phyloP scores from a whole-genome alignment of 2,329 filamentous ascomycete genomes.

The Claviceps sp. region DNA sequence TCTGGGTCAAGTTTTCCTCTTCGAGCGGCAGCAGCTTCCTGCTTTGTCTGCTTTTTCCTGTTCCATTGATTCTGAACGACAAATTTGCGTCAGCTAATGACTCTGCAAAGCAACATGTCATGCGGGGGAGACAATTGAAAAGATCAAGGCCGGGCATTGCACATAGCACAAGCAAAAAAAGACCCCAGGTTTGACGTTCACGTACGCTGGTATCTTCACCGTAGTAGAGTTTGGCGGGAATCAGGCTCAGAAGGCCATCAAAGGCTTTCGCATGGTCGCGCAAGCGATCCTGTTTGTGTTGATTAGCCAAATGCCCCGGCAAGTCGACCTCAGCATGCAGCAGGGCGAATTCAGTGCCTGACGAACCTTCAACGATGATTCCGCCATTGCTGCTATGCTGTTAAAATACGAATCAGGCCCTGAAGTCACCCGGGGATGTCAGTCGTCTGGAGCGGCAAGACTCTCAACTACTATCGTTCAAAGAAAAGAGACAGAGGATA shows the following conservation, averaged over 20 bases:
- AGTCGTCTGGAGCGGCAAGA: neutral
- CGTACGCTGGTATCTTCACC: conserved; percentile 72
- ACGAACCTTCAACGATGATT: conserved; percentile 35
- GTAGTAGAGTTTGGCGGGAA: conserved; percentile 84
- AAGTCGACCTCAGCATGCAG: conserved; percentile 7
- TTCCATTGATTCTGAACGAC: conserved; percentile 69
- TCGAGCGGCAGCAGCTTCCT: conserved; percentile 70
- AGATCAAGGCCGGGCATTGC: neutral
- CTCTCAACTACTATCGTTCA: neutral
- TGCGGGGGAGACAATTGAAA: too few species aligned
- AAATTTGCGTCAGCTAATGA: neutral
- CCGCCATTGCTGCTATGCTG: conserved; percentile 22
- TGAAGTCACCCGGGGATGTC: neutral
- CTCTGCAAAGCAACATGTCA: neutral
- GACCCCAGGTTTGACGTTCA: conserved; percentile 13
- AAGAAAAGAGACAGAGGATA: neutral
- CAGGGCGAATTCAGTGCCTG: conserved; percentile 15
- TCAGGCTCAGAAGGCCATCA: conserved; percentile 74
- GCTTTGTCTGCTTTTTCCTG: conserved; percentile 90
- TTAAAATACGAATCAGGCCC: neutral
- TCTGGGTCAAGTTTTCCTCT: conserved; percentile 84
- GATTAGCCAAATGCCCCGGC: conserved; percentile 6
- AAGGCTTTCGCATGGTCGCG: conserved; percentile 59
- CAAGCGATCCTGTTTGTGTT: conserved; percentile 35
- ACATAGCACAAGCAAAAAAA: neutral